Base-by-base conservation (phyloP, 148 eudicot species). In the Polygonum aviculare region DNA sequence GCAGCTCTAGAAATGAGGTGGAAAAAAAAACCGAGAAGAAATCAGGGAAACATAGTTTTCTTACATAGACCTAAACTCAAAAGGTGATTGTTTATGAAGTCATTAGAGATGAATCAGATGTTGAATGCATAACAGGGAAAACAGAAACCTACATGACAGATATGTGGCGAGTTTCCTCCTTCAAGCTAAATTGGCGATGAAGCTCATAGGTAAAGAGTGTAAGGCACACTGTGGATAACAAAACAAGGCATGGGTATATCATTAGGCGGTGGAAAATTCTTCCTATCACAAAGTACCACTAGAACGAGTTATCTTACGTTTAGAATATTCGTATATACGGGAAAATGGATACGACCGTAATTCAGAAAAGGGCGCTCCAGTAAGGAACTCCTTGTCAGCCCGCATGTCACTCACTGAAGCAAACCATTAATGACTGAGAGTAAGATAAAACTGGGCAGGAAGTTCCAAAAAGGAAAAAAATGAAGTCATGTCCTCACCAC, bases 151-250 rank as follows among this genome's bases (percentile, higher is more conserved):
- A 95, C 98, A 86, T 80, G 79, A 90, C 81, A 78, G 97, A 90
- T 69, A 94, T 60, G 18, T 79, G 88, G 72, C 83, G 79, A 50
- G 82, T 79, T 81, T 81, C 82, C 69, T 82, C 86, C 77, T 72
- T 51, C 40, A 54, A 72, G 54, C 73, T 79, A 80, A 88, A 50
- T 79, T 85, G 89, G 52, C 82, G 87, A 79, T 91, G 94, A 83
- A 96, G 93, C 84, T 89, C 91, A 78, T 96, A 91, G 45, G 99
- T 77, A 73, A 89, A 93, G 11, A 96, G 81, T 15, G 93, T 57
- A 18, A 92, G 33, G 79, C 87, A 88, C 74, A 93, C 99, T 95
- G 90, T 76, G 45, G 78, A 80, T 57, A 73, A 71, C 52, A 74
- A 74, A 74, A 65, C 50, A 76, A 16, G 73, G 19, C 8, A 47